Base-by-base conservation (phyloP, 2,329 filamentous ascomycete genomes). In the Dendrostoma leiphaemia region DNA sequence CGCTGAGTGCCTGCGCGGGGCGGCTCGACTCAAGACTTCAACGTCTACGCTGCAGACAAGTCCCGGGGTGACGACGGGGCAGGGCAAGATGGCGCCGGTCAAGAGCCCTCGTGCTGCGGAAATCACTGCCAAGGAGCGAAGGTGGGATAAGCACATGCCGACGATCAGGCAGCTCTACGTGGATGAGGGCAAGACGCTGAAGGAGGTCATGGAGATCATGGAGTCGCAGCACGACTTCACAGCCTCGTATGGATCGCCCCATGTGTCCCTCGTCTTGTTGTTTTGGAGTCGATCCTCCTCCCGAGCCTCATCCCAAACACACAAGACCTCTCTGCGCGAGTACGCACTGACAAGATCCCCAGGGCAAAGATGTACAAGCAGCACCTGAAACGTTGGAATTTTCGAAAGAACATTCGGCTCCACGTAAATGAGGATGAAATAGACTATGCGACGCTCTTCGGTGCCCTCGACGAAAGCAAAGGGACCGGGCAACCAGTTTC, bases 191-290 rank as follows among this genome's bases (percentile, higher is more conserved):
- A 47, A 29, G 35, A 56, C 53, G n/a, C 48, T 56, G 23, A 56
- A 56, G 53, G 48, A 56, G n/a, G 35, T 56, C 17, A 51, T 56
- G 44, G 50, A 40, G 6, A 46, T 56, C 17, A 56, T 56, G 53
- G 28, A 40, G 37, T n/a, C 17, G 5, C 48, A 56, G 35, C 43
- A 56, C 46, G 41, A 24, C 15, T 52, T 56, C 29, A 29, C 34
- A 41, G 53, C 53, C 32, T 56, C 53, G 53, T 56, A 56, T 17
- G 53, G 28, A 29, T 13, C 10, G 6, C n/a, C n/a, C n/a, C n/a
- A n/a, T n/a, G n/a, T n/a, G n/a, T n/a, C n/a, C n/a, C n/a, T n/a
- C n/a, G n/a, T n/a, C n/a, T n/a, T n/a, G n/a, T n/a, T n/a, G n/a
- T n/a, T n/a, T n/a, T n/a, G n/a, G n/a, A 13, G 5, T 13, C 24